Evolutionary conservation across 176 grass and related monocot species (phyloP).

Genomic region (Bonia amplexicaulis): DNA sequence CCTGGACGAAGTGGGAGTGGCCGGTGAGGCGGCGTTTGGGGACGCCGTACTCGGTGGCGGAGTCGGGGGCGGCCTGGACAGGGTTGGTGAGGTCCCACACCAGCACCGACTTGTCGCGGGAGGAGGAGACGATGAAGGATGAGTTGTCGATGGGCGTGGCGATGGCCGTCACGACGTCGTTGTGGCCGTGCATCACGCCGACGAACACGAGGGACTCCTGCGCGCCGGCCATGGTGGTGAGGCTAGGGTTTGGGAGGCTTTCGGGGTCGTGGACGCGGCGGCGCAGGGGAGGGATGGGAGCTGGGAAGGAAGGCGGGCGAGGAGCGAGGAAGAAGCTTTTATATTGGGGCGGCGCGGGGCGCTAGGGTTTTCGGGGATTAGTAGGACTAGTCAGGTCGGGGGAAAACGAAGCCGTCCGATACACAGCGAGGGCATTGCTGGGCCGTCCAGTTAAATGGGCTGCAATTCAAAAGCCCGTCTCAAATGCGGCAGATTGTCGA

Average conservation of each 20-base stretch:
- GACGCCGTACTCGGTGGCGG: constrained; percentile 50
- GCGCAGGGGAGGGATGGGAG: background rate
- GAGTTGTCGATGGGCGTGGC: constrained; percentile 77
- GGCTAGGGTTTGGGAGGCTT: constrained; percentile 8
- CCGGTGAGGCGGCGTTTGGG: constrained; percentile 85
- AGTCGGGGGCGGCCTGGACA: constrained; percentile 17
- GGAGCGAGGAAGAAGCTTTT: background rate
- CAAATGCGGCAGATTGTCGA: background rate
- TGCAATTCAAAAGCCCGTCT: background rate
- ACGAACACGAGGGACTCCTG: constrained; percentile 67
- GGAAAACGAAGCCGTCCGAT: constrained; percentile 30
- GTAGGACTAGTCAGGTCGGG: background rate
- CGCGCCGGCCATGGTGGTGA: constrained; percentile 41
- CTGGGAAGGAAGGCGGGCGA: background rate
- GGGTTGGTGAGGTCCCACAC: constrained; percentile 78
- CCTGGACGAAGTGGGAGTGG: constrained; percentile 88
- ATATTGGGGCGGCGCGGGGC: background rate
- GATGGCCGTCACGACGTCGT: constrained; percentile 72
- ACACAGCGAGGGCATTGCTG: background rate
- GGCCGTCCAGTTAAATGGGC: background rate
- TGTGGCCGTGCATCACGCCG: constrained; percentile 76
- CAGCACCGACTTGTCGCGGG: constrained; percentile 90
- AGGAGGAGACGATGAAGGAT: constrained; percentile 77
- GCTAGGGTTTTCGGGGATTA: constrained; percentile 37
- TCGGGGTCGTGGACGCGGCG: constrained; percentile 13